Evolutionary conservation across 2,329 filamentous ascomycete species (phyloP).

Genomic region (Chalaropsis thielavioides): DNA sequence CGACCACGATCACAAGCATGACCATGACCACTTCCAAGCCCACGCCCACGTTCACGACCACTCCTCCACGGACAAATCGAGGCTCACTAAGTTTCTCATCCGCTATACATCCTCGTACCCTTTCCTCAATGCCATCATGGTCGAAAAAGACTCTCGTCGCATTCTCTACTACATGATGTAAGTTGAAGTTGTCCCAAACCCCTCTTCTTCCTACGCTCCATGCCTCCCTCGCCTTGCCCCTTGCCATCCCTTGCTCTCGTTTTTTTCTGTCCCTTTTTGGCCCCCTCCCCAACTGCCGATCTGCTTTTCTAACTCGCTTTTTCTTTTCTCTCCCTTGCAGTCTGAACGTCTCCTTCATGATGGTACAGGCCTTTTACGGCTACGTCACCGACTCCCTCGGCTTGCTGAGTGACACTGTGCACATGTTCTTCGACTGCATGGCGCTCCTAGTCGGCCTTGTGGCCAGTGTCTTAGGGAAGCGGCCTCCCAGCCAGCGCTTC

Average conservation of each 20-base stretch:
- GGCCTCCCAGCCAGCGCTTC: slow-evolving; percentile 77
- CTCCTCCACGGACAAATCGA: slow-evolving; percentile 31
- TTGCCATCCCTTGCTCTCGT: not conserved
- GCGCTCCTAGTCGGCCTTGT: slow-evolving; percentile 80
- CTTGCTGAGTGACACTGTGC: slow-evolving; percentile 91
- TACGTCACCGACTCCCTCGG: slow-evolving; percentile 87
- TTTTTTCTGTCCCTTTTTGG: not conserved
- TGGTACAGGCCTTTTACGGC: slow-evolving; percentile 85
- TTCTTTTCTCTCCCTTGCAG: slow-evolving; percentile 30
- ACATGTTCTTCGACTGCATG: slow-evolving; percentile 98
- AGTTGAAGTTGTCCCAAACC: slow-evolving; percentile 23
- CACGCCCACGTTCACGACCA: slow-evolving; percentile 22
- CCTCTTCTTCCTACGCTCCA: not conserved
- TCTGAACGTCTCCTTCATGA: slow-evolving; percentile 89
- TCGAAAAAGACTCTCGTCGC: slow-evolving; percentile 80
- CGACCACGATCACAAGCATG: slow-evolving; percentile 20
- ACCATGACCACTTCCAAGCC: slow-evolving; percentile 20
- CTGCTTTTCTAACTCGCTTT: not conserved
- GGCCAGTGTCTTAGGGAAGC: slow-evolving; percentile 90
- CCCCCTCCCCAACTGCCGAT: not conserved
- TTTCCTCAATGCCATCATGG: slow-evolving; percentile 69
- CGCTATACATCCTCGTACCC: slow-evolving; percentile 55
- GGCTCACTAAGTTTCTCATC: slow-evolving; percentile 60
- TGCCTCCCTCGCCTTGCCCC: not conserved
- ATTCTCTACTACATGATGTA: slow-evolving; percentile 97